Evolutionary conservation across 2,329 filamentous ascomycete species (phyloP), one percentile per base, ranked within the genome.

Genomic region (Massarina eburnea): DNA sequence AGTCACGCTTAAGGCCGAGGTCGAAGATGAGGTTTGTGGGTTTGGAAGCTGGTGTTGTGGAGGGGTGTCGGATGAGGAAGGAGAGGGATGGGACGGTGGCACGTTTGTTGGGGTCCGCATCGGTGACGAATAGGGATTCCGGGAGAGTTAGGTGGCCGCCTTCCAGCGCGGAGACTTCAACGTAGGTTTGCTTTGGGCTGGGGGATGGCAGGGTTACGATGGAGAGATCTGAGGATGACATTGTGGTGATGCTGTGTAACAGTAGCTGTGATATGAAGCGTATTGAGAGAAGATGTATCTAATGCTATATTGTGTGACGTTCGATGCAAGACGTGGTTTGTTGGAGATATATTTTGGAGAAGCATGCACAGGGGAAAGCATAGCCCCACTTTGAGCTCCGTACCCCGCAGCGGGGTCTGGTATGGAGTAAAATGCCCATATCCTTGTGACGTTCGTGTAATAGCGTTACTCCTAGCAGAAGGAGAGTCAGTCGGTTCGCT

Each of bases 71-170:
- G 26, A 81, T 72, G 2, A 82, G 67, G 53, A 81, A 82, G 1
- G 73, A 73, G 2, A 82, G 66, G 0, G 77, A 80, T 1, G 79
- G 79, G 0, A 81, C 78, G 3, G 75, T 79, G 4, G 67, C 67
- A 45, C 70, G 67, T 18, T 73, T 73, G 6, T 69, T 61, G 3
- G 71, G 68, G 37, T 73, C 70, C 1, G 74, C 73, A 9, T 72
- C 68, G 12, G 72, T 70, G 15, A 79, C 68, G 56, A 79, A 79
- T 24, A 74, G 61, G 8, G 57, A 57, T 40, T 79, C 73, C 0
- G 76, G 75, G 4, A 80, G 68, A 12, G 76, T 79, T 17, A 79
- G 59, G 27, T 73, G 53, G 4, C 66, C 64, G 10, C 54, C 64
- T 37, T 62, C 55, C 3, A 68, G 54, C 10, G 66, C 61, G 3